phyloP scores from a whole-genome alignment of 805 yeast genomes.

The Barnettozyma californica region DNA sequence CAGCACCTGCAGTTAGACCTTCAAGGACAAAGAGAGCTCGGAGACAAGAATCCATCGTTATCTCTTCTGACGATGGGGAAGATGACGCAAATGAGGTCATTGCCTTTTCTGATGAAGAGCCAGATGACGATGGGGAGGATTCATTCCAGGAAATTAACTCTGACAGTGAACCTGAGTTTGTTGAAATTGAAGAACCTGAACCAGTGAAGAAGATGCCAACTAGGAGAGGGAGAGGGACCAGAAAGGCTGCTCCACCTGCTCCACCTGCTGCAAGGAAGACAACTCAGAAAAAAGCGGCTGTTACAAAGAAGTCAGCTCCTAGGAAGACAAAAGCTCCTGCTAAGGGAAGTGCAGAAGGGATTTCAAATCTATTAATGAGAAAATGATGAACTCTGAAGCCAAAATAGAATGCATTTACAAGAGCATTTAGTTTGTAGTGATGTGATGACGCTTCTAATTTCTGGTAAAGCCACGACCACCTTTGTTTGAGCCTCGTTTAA shows the following conservation, averaged over 20 bases:
- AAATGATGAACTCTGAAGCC: background rate
- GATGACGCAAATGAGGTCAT: background rate
- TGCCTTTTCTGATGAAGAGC: background rate
- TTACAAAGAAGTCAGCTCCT: no score
- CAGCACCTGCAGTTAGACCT: background rate
- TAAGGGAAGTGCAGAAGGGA: conserved; percentile 2
- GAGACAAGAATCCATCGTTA: conserved; percentile 7
- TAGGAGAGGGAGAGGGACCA: background rate
- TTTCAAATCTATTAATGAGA: conserved; percentile 1
- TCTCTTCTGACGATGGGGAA: conserved; percentile 7
- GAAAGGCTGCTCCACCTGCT: background rate
- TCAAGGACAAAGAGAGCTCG: background rate
- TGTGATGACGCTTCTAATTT: background rate
- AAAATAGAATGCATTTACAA: no score
- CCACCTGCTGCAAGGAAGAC: background rate
- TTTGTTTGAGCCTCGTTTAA: background rate
- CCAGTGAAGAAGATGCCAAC: conserved; percentile 1
- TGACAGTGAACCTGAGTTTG: conserved; percentile 3
- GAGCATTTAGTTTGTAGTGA: no score
- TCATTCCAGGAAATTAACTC: conserved; percentile 10
- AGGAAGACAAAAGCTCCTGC: background rate
- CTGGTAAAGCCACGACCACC: background rate
- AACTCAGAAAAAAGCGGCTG: background rate
- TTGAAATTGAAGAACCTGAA: background rate
- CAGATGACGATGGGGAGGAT: background rate